These are phyloP conservation scores for Meyerozyma guilliermondii DNA, from an alignment of 1,139 yeast species.

Conservation along the genomic window DNA sequence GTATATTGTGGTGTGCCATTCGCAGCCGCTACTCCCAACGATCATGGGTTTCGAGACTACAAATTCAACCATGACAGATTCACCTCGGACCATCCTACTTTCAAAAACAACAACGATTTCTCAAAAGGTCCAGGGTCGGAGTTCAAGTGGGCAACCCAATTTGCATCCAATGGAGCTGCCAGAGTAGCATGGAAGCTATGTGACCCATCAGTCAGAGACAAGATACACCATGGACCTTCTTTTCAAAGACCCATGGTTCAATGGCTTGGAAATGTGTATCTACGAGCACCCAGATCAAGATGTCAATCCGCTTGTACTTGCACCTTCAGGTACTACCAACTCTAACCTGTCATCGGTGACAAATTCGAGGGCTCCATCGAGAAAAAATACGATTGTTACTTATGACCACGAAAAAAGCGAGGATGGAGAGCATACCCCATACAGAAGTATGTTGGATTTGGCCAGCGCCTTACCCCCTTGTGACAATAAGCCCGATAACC, in stretches of 20 bases:
- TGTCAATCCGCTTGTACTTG: constrained; percentile 30
- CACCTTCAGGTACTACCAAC: constrained; percentile 19
- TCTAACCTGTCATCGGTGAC: constrained; percentile 17
- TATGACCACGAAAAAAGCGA: constrained; percentile 11
- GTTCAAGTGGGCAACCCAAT: constrained; percentile 58
- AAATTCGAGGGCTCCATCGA: constrained; percentile 30
- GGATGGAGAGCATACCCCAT: constrained; percentile 23
- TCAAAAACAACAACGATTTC: constrained; percentile 43
- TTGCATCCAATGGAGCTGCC: constrained; percentile 54
- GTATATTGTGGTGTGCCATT: constrained; percentile 62
- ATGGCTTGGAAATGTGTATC: constrained; percentile 53
- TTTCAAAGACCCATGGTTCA: constrained; percentile 64
- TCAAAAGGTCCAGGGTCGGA: constrained; percentile 63
- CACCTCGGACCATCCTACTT: constrained; percentile 45
- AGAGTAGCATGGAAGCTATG: constrained; percentile 74
- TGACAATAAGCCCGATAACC: constrained; percentile 5
- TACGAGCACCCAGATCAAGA: constrained; percentile 49
- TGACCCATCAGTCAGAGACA: constrained; percentile 51
- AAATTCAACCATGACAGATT: constrained; percentile 48
- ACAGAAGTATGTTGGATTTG: constrained; percentile 40
- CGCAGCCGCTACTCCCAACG: constrained; percentile 44
- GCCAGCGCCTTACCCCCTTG: constrained; percentile 8
- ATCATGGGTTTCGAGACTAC: constrained; percentile 55
- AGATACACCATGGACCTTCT: constrained; percentile 53
- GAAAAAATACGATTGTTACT: constrained; percentile 25